phyloP scores from a whole-genome alignment of 2,329 filamentous ascomycete genomes.

The Colletotrichum musae region DNA sequence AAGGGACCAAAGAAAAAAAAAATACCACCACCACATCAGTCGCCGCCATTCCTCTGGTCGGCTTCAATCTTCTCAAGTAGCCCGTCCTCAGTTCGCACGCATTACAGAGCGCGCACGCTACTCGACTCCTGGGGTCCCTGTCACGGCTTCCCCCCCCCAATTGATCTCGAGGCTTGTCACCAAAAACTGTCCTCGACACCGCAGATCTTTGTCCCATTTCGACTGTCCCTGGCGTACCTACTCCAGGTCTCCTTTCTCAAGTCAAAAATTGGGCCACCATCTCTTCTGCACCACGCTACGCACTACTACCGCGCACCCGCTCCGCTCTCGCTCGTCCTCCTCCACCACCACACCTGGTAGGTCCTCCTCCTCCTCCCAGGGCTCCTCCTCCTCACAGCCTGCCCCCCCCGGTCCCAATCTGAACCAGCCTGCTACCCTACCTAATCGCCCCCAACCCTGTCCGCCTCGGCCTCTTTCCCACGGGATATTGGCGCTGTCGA shows the following conservation, averaged over 20 bases:
- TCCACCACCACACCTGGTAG: constrained; percentile 9
- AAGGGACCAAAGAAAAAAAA: constrained; percentile 4
- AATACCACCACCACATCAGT: constrained; percentile 3
- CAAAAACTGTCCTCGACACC: constrained; percentile 31
- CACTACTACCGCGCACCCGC: constrained; percentile 36
- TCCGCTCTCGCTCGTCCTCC: constrained; percentile 35
- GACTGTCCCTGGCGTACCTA: constrained; percentile 31
- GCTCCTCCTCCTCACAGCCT: constrained; percentile 52
- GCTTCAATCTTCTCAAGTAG: neutral
- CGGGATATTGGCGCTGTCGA: constrained; percentile 68
- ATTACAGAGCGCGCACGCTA: constrained; percentile 22
- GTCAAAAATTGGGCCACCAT: constrained; percentile 40
- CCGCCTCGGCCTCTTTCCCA: constrained; percentile 62
- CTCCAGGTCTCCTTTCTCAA: constrained; percentile 41
- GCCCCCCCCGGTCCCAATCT: constrained; percentile 47
- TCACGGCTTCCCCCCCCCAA: constrained; percentile 22
- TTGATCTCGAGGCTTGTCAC: constrained; percentile 40
- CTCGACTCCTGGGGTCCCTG: constrained; percentile 35
- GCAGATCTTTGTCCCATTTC: constrained; percentile 39
- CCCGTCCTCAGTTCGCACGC: constrained; percentile 16
- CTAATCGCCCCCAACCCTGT: constrained; percentile 60
- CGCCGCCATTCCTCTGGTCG: constrained; percentile 18
- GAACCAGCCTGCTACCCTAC: constrained; percentile 56
- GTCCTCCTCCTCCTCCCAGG: constrained; percentile 20
- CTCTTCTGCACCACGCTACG: constrained; percentile 35